Conservation (phyloP, 441 rosid species). For the Pelargonium myrrhifolium region DNA sequence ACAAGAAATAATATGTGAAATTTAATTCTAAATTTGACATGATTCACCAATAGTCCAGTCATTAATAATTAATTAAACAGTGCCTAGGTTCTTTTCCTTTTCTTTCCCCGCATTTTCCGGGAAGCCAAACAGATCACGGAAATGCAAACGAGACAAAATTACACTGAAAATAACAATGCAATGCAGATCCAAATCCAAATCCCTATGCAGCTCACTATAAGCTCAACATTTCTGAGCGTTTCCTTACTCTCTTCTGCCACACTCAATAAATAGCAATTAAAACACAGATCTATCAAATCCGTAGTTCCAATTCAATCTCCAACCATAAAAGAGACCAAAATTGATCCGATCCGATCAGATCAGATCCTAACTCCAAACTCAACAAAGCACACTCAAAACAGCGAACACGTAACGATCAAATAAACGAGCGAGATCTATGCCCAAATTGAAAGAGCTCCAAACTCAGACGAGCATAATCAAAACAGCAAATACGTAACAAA, state of each 20-base stretch:
- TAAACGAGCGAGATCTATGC: background rate
- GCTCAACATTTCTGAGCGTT: background rate
- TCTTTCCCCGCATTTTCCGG: no score
- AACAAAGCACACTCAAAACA: background rate
- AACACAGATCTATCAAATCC: background rate
- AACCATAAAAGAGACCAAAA: background rate
- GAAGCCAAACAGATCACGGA: no score
- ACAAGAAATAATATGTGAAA: no score
- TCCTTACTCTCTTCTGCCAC: background rate
- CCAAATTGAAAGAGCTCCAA: background rate
- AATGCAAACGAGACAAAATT: no score
- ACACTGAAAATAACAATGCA: background rate
- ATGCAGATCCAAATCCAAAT: slow-evolving; percentile 1
- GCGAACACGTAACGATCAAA: background rate
- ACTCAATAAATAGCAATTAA: background rate
- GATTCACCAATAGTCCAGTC: no score
- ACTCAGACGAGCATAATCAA: background rate
- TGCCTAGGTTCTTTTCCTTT: no score
- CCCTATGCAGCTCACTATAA: background rate
- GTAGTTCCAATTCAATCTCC: background rate
- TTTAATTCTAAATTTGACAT: no score
- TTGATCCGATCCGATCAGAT: background rate
- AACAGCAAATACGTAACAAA: background rate
- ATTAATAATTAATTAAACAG: no score
- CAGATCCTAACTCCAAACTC: background rate